Base-by-base conservation (phyloP, 2,329 filamentous ascomycete genomes). In the Neonectria hederae region DNA sequence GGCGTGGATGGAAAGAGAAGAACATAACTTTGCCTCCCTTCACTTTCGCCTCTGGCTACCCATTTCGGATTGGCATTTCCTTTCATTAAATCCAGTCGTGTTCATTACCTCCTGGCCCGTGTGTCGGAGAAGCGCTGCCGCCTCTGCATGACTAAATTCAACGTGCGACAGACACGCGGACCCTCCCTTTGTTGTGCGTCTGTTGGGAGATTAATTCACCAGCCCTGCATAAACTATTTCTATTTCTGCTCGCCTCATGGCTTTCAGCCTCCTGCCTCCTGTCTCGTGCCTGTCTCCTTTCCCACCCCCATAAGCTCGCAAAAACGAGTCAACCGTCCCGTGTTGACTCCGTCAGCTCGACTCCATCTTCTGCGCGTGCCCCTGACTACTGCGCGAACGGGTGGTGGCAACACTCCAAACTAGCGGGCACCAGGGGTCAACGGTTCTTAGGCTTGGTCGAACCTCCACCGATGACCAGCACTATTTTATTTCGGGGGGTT, bases 161-260 rank as follows among this genome's bases (percentile, higher is more conserved):
- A 56, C 62, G 59, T 62, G 49, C 54, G 46, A 46, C 59, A 43
- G 46, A 51, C 21, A 58, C 42, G 62, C 51, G 54, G 56, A 56
- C 65, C 66, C 63, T 70, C 70, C 71, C 66, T 73, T 71, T 71
- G 64, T 61, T 56, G 51, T 73, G 60, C 69, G 67, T 70, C 69
- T 73, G 71, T 73, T 73, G 71, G 71, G 71, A 73, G 61, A 73
- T 73, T 73, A 71, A 69, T 65, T 53, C 63, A 65, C 54, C 48
- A 40, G 62, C 61, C 68, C 63, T 73, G 71, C 71, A 72, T 73
- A 61, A 63, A 57, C 61, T 32, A 55, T 55, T 57, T 62, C 62
- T 55, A 69, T 53, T 60, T 64, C 63, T 68, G 51, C 57, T 46
- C 30, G 10, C 30, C 11, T 13, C 69, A 52, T 63, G 32, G 35